phyloP scores from a whole-genome alignment of 2,329 filamentous ascomycete species.

The Fusarium staphyleae region DNA sequence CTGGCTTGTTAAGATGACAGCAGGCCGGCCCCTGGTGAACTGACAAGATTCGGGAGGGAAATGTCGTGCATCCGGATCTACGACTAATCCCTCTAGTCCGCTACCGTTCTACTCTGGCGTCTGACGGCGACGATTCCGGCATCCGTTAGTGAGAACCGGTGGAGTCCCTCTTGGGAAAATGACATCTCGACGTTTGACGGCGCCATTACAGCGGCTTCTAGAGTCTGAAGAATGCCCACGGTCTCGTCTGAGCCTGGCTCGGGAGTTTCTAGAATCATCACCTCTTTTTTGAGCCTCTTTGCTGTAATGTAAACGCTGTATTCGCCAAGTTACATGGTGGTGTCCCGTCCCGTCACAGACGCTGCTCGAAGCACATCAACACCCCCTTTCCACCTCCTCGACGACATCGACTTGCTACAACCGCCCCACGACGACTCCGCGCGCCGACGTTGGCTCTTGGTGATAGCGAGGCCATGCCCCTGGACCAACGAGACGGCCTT shows the following conservation, averaged over 20 bases:
- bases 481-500: constrained; percentile 6
- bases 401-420: constrained; percentile 16
- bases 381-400: constrained; percentile 21
- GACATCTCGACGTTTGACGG: neutral
- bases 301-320: too few relatives aligned
- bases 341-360: constrained; percentile 1
- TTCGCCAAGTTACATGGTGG: neutral
- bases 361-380: constrained; percentile 7
- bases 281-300: neutral
- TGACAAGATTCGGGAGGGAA: constrained; percentile 19
- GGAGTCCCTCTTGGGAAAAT: neutral
- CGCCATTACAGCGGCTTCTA: neutral
- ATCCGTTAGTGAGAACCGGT: neutral
- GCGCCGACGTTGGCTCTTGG: neutral
- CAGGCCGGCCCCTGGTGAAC: neutral
- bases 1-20: neutral
- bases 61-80: constrained; percentile 31
- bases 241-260: neutral
- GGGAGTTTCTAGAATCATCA: neutral
- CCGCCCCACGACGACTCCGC: constrained; percentile 24
- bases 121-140: neutral
- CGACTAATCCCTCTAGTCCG: constrained; percentile 20
- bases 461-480: constrained; percentile 6
- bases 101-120: constrained; percentile 19
- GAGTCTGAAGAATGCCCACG: neutral